These are phyloP conservation scores for Mortierella sp. DNA, from an alignment of 371 early-diverging fungal species.

Conservation along the genomic window DNA sequence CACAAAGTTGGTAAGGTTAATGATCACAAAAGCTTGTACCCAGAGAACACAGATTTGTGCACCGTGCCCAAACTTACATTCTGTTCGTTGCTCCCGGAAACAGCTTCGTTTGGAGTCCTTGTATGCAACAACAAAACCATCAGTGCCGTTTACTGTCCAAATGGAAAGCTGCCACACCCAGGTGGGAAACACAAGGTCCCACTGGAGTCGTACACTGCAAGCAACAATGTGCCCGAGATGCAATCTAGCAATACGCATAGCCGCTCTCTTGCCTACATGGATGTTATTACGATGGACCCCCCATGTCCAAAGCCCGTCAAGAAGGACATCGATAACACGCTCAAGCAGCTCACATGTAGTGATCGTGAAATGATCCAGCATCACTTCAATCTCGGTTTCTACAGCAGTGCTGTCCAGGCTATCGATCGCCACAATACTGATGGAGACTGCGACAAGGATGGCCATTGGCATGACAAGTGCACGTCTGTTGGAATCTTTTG, in stretches of 20 bases:
- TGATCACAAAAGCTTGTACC: no score
- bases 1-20: not conserved
- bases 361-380: slow-evolving; percentile 7
- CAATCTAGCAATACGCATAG: not conserved
- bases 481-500: slow-evolving; percentile 15
- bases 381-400: slow-evolving; percentile 5
- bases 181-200: not conserved
- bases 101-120: slow-evolving; percentile 27
- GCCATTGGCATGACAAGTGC: slow-evolving; percentile 22
- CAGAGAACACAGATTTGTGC: no score
- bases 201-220: not conserved
- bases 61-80: not conserved
- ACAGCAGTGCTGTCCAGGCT: not conserved
- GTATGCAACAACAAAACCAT: slow-evolving; percentile 24
- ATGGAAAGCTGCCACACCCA: slow-evolving; percentile 14
- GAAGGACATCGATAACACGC: slow-evolving; percentile 11
- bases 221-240: not conserved
- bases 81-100: not conserved
- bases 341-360: slow-evolving; percentile 8
- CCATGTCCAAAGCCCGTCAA: slow-evolving; percentile 20
- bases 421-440: slow-evolving; percentile 10
- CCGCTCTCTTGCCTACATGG: slow-evolving; percentile 9
- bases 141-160: slow-evolving; percentile 27
- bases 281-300: slow-evolving; percentile 19
- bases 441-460: not conserved